Conservation (phyloP, 2,329 filamentous ascomycete species). For the Chaetothyriales sp. region DNA sequence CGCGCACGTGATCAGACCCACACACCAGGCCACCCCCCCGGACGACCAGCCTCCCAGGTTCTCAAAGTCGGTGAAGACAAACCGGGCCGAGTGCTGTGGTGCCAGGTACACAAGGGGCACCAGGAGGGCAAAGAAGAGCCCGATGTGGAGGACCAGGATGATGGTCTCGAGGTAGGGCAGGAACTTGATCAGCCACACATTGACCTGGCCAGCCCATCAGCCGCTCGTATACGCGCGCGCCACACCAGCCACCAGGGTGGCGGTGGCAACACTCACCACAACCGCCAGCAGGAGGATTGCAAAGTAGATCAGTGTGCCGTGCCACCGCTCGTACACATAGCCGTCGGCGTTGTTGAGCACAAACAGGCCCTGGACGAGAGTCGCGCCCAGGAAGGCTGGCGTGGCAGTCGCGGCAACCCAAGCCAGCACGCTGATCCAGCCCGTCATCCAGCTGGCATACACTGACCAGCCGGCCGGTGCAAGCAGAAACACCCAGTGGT, state of each 20-base stretch:
- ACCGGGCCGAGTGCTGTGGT: conserved; percentile 21
- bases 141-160: conserved; percentile 22
- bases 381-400: conserved; percentile 22
- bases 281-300: conserved; percentile 23
- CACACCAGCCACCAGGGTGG: background rate
- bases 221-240: background rate
- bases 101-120: conserved; percentile 25
- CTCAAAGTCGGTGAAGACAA: conserved; percentile 34
- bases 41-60: conserved; percentile 34
- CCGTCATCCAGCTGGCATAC: conserved; percentile 15
- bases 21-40: conserved; percentile 33
- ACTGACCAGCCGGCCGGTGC: conserved; percentile 9
- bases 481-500: conserved; percentile 30
- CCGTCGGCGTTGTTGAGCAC: conserved; percentile 25
- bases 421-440: conserved; percentile 26
- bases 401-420: conserved; percentile 26
- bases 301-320: conserved; percentile 28
- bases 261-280: conserved; percentile 12
- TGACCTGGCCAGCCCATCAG: conserved; percentile 11
- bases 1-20: conserved; percentile 25
- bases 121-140: conserved; percentile 26
- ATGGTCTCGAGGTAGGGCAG: conserved; percentile 21
- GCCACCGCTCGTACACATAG: conserved; percentile 28
- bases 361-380: conserved; percentile 25
- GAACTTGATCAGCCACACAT: conserved; percentile 22